Conservation (phyloP, 441 rosid genomes). For the Kokia cookei region DNA sequence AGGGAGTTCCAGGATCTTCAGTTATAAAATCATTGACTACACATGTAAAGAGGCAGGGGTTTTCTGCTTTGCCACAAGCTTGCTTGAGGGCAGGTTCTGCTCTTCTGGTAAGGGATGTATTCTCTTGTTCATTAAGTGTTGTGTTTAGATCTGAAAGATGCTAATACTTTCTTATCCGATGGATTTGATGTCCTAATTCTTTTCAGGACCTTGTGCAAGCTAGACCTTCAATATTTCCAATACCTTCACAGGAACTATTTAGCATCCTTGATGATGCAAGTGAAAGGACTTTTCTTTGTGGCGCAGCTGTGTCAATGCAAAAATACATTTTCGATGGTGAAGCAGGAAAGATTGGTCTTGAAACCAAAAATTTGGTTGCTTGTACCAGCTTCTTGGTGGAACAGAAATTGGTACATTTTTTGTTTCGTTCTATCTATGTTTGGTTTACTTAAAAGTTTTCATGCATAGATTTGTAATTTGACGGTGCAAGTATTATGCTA, state of each 20-base stretch:
- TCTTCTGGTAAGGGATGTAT: slow-evolving; percentile 56
- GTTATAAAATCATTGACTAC: slow-evolving; percentile 54
- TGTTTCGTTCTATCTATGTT: slow-evolving; percentile 4
- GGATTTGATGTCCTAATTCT: slow-evolving; percentile 15
- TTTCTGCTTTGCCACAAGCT: slow-evolving; percentile 64
- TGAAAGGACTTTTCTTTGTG: slow-evolving; percentile 78
- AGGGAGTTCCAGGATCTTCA: slow-evolving; percentile 74
- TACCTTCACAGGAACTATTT: slow-evolving; percentile 71
- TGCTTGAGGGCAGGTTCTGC: slow-evolving; percentile 74
- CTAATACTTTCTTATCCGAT: not conserved
- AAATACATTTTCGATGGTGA: slow-evolving; percentile 89
- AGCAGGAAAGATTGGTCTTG: slow-evolving; percentile 73
- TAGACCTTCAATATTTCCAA: slow-evolving; percentile 60
- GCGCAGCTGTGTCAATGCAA: slow-evolving; percentile 67
- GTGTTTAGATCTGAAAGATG: not conserved
- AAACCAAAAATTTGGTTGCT: slow-evolving; percentile 79
- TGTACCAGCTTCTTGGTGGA: slow-evolving; percentile 83
- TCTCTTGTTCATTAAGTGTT: not conserved
- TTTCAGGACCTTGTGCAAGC: slow-evolving; percentile 78
- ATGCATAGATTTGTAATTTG: not conserved
- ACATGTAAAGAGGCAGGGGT: slow-evolving; percentile 57
- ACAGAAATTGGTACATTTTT: slow-evolving; percentile 64
- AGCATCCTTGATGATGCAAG: slow-evolving; percentile 92
- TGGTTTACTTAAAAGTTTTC: not conserved
- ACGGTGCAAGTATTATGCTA: not conserved